phyloP scores from a whole-genome alignment of 805 yeast species.

The Sugiyamaella lignohabitans region DNA sequence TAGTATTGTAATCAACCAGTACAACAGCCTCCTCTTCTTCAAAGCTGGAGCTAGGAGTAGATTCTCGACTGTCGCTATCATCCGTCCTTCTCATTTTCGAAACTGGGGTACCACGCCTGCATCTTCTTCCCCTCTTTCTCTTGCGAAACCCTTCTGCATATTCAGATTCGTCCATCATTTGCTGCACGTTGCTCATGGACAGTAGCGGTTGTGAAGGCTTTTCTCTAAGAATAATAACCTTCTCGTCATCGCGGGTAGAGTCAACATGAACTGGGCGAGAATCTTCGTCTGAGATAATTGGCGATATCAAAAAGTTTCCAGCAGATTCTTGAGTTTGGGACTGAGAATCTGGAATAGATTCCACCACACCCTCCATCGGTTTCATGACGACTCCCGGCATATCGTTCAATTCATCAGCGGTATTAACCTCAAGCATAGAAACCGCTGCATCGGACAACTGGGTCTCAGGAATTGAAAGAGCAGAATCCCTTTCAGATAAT shows the following conservation, averaged over 20 bases:
- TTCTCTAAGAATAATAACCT: too few relatives aligned
- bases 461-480: too few relatives aligned
- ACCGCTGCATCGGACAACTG: too few relatives aligned
- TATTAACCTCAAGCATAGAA: not conserved
- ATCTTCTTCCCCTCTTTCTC: slow-evolving; percentile 5
- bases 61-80: too few relatives aligned
- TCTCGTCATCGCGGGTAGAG: too few relatives aligned
- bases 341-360: not conserved
- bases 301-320: too few relatives aligned
- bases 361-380: not conserved
- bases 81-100: too few relatives aligned
- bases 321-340: not conserved
- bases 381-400: not conserved
- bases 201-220: too few relatives aligned
- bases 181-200: slow-evolving; percentile 7
- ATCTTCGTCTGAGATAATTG: not conserved
- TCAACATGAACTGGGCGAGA: not conserved
- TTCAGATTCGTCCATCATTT: slow-evolving; percentile 4
- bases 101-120: not conserved
- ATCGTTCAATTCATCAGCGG: not conserved
- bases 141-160: slow-evolving; percentile 12
- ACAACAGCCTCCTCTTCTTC: too few relatives aligned
- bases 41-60: too few relatives aligned
- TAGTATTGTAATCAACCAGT: not conserved
- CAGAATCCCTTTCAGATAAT: too few relatives aligned